phyloP scores from a whole-genome alignment of 257 asterid genomes.

The Cruciata laevipes region DNA sequence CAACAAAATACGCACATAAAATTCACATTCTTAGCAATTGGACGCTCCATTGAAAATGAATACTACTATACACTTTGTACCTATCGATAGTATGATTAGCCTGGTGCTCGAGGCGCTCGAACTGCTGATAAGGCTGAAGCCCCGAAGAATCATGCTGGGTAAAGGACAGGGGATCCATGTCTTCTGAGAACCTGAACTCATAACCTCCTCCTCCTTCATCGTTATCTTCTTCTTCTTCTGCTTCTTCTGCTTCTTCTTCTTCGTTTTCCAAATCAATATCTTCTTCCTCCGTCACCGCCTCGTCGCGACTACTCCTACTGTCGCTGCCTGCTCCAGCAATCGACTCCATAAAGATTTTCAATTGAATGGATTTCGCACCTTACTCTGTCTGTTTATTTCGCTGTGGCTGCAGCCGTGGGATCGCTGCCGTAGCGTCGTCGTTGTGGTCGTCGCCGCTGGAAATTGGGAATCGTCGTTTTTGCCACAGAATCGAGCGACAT shows the following conservation, averaged over 20 bases:
- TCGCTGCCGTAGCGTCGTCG: too few relatives aligned
- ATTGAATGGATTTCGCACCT: too few relatives aligned
- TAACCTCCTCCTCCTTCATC: constrained; percentile 48
- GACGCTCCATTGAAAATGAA: not conserved
- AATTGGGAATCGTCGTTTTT: too few relatives aligned
- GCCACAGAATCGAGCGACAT: too few relatives aligned
- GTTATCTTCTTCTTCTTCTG: constrained; percentile 40
- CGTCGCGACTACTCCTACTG: not conserved
- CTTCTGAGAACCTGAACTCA: constrained; percentile 49
- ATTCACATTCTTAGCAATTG: not conserved
- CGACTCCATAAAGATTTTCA: not conserved
- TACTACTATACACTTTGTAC: not conserved
- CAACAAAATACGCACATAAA: not conserved
- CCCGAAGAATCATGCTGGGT: constrained; percentile 60
- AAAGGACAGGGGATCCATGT: constrained; percentile 67
- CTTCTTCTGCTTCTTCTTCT: constrained; percentile 39
- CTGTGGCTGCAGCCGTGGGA: too few relatives aligned
- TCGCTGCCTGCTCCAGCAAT: not conserved
- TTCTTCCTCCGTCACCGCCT: not conserved
- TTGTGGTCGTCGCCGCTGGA: too few relatives aligned
- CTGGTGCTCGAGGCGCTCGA: constrained; percentile 52
- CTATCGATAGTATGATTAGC: constrained; percentile 16
- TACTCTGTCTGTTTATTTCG: too few relatives aligned
- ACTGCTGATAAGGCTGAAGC: constrained; percentile 60
- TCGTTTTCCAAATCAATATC: constrained; percentile 6